A percentile compares a stretch with the other conserved stretches of the same genome.
Evolutionary conservation across 495 filamentous ascomycete genomes (phyloP).

Genomic region (Talaromyces ruber): DNA sequence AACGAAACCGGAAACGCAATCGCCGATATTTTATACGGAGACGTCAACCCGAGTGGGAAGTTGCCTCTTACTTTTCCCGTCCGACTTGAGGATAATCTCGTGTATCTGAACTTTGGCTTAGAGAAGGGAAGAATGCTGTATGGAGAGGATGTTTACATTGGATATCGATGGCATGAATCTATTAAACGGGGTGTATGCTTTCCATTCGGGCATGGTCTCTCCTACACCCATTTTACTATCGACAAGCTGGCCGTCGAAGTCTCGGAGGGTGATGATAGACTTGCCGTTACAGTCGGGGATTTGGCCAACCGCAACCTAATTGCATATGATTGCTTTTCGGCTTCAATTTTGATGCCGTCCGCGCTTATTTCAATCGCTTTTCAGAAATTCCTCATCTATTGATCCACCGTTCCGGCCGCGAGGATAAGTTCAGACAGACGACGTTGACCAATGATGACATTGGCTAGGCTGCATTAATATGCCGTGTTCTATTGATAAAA

Average conservation of each 20-base stretch:
- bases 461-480: too few species aligned
- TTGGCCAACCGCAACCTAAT: too few species aligned
- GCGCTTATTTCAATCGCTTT: too few species aligned
- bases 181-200: background rate
- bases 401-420: too few species aligned
- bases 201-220: background rate
- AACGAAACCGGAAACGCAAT: slow-evolving; percentile 49
- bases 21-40: slow-evolving; percentile 50
- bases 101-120: slow-evolving; percentile 58
- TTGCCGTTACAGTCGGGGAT: background rate
- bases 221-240: background rate
- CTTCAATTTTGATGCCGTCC: too few species aligned
- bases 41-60: slow-evolving; percentile 40
- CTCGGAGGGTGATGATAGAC: slow-evolving; percentile 1
- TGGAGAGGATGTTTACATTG: slow-evolving; percentile 64
- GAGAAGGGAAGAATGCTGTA: slow-evolving; percentile 57
- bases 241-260: background rate
- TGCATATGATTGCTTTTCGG: too few species aligned
- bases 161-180: slow-evolving; percentile 65
- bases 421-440: too few species aligned
- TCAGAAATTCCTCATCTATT: too few species aligned
- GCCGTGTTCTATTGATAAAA: too few species aligned
- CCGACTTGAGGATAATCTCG: slow-evolving; percentile 55
- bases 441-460: too few species aligned
- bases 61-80: slow-evolving; percentile 51